Base-by-base conservation (phyloP, 1,284 basidiomycete genomes). In the Schizophyllum commune region DNA sequence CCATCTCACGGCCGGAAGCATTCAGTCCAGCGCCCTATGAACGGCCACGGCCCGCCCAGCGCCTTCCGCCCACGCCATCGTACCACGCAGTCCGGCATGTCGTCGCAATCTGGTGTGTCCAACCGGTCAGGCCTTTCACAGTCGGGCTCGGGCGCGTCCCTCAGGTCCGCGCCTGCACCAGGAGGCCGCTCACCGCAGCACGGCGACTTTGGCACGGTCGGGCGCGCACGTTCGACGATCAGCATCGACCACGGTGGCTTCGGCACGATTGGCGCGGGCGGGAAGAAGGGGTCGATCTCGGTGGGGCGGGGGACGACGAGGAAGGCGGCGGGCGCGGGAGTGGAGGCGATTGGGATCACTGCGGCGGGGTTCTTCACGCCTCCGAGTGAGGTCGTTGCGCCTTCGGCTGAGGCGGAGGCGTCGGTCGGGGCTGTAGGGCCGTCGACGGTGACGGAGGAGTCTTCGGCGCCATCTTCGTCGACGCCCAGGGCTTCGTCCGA, bases 311-410 rank as follows among this genome's bases (percentile, higher is more conserved):
- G 83, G n/a, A 83, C 84, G 63, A 77, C 76, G 67, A 74, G 80
- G 67, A 89, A 90, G 75, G 73, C 80, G 55, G 75, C 72, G 60
- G 89, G 86, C 15, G 81, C 86, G 32, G 85, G 81, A 27, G 89
- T 91, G 57, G 84, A 87, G 72, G 85, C 88, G 27, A 69, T 87
- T 55, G 80, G 88, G 20, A 78, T 91, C 59, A 89, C 85, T 32
- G 89, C 88, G 32, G 79, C 77, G 34, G 89, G 89, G 0, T 91
- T 91, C 69, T 91, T 91, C 19, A 19, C 53, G 11, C 53, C 53
- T 15, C 53, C 53, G 53, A 27, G 27, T 13, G 53, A 27, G 19
- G 19, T 13, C 4, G 27, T 2, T 2, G 3, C 5, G 27, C 27
- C 27, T 27, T 27, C 27, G 27, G 27, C 27, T 3, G 27, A 27